Base-by-base conservation (phyloP, 805 yeast species). In the Sugiyamaella qingdaonensis region DNA sequence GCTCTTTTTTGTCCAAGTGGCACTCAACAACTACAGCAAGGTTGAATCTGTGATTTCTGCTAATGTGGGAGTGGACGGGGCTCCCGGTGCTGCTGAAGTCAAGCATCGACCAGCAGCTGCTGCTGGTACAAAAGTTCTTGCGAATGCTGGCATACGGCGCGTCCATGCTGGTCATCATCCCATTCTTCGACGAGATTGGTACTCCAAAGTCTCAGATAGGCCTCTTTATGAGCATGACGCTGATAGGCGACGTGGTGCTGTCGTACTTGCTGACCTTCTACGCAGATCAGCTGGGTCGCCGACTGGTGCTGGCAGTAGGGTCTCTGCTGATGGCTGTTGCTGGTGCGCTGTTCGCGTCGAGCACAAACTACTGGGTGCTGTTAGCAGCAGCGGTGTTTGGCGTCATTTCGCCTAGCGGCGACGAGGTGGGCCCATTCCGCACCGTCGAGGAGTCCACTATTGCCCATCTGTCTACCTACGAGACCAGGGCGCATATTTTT, bases 341-440 rank as follows among this genome's bases (percentile, higher is more conserved):
- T 16, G 95, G 96, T 1, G 47, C 78, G 0, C 76, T 79, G 0
- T 89, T 89, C 65, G 78, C 84, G n/a, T 68, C 70, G 21, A 72
- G 74, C 55, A 73, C 79, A 33, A 78, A 79, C 58, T 88, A 74
- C 65, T 63, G 69, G 58, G 57, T 85, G 1, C 71, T 89, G 37
- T 69, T 89, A 18, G 21, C 75, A 1, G 94, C 94, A 8, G 94
- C 96, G 1, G 78, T 87, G 1, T 54, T 87, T 31, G 96, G 96
- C 1, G 96, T 89, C 14, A 86, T 89, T 7, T 86, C 95, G 1
- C 94, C 96, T 1, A 81, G 88, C 29, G 95, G 96, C 21, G 90
- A 85, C 62, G 96, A 89, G 63, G 88, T 91, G 0, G 96, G 96
- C 0, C 96, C 96, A 0, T 89, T 89, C 68, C 85, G 86, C 63